Conservation (phyloP, 805 yeast genomes). For the Schwanniomyces vanrijiae region DNA sequence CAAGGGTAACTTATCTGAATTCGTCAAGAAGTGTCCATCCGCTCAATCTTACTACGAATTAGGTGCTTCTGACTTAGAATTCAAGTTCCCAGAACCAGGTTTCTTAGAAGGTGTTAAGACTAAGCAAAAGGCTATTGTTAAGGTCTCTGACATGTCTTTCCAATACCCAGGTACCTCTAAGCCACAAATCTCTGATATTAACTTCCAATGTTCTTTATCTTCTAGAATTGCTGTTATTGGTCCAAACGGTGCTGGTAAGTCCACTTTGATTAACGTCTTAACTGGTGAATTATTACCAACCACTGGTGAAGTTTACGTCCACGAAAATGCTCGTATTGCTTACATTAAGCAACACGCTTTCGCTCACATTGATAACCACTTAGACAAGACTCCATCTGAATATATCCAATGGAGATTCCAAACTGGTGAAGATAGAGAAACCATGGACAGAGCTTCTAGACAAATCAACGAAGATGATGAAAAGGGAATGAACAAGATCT, state of each 20-base stretch:
- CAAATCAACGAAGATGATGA: slow-evolving; percentile 96
- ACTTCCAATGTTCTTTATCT: slow-evolving; percentile 98
- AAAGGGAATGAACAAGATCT: slow-evolving; percentile 98
- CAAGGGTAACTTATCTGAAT: slow-evolving; percentile 99
- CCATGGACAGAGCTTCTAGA: slow-evolving; percentile 99
- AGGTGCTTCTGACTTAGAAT: slow-evolving; percentile 96
- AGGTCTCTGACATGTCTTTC: slow-evolving; percentile 96
- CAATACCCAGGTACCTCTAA: slow-evolving; percentile 98
- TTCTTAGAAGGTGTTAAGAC: slow-evolving; percentile 99
- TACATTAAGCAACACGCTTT: slow-evolving; percentile 99
- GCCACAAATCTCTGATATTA: slow-evolving; percentile 89
- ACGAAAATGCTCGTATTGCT: slow-evolving; percentile 99
- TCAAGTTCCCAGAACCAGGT: slow-evolving; percentile 99
- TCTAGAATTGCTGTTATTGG: slow-evolving; percentile 99
- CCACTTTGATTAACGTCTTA: slow-evolving; percentile 96
- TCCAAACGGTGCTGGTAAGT: slow-evolving; percentile 99
- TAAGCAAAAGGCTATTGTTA: slow-evolving; percentile 99
- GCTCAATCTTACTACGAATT: slow-evolving; percentile 98
- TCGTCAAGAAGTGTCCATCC: slow-evolving; percentile 97
- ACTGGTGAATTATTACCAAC: slow-evolving; percentile 99
- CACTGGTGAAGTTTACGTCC: slow-evolving; percentile 97
- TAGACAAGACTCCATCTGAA: slow-evolving; percentile 99
- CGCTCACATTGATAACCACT: slow-evolving; percentile 97
- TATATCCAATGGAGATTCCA: slow-evolving; percentile 99
- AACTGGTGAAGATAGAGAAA: slow-evolving; percentile 99